These are phyloP conservation scores for Quercus bicolor DNA, from an alignment of 306 rosid species.

Conservation along the genomic window DNA sequence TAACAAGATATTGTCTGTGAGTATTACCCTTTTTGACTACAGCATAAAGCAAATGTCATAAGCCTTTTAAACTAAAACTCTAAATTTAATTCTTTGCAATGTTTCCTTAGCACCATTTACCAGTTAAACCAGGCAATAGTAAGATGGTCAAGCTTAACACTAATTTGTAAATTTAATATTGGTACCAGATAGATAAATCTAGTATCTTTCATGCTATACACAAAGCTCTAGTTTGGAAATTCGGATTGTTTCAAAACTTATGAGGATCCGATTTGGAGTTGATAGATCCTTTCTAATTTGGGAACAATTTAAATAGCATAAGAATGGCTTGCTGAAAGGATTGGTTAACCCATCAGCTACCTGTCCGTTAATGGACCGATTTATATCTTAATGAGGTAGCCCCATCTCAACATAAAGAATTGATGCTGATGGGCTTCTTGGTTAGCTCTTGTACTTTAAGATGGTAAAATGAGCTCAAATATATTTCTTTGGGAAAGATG, in stretches of 20 bases:
- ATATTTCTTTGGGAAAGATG: background rate
- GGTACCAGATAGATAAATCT: background rate
- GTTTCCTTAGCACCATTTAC: background rate
- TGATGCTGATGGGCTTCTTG: background rate
- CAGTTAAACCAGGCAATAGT: background rate
- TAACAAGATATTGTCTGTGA: slow-evolving; percentile 93
- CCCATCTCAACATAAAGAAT: background rate
- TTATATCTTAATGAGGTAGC: background rate
- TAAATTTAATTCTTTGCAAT: background rate
- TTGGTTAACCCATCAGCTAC: background rate
- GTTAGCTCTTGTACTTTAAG: background rate
- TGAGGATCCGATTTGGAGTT: background rate
- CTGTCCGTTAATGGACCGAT: background rate
- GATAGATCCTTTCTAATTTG: background rate
- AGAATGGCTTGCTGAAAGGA: background rate
- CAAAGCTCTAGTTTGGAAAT: background rate
- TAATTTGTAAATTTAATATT: background rate
- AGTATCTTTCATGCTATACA: background rate
- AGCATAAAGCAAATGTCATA: background rate
- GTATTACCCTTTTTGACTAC: slow-evolving; percentile 22
- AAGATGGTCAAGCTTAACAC: background rate
- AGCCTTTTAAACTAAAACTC: background rate
- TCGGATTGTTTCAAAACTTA: background rate
- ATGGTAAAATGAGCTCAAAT: background rate
- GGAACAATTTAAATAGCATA: background rate